A percentile compares a stretch with the other conserved stretches of the same genome.
These are phyloP conservation scores for Wickerhamomyces pijperi DNA, from an alignment of 805 yeast genomes.

Conservation along the genomic window DNA sequence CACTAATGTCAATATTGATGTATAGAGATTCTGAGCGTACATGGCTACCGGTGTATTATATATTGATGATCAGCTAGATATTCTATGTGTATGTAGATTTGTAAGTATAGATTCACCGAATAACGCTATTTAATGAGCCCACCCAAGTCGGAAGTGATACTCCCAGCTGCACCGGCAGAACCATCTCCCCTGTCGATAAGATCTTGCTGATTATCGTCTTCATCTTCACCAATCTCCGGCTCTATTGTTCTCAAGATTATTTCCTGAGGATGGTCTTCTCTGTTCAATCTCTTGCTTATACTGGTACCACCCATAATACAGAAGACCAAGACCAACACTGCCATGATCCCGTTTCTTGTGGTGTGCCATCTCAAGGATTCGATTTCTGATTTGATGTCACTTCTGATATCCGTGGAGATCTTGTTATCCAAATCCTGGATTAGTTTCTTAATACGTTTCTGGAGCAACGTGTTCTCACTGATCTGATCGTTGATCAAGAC, in stretches of 20 bases:
- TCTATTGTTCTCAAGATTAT: constrained; percentile 22
- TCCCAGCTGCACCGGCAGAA: too few relatives aligned
- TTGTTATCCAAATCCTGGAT: constrained; percentile 79
- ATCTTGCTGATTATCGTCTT: constrained; percentile 21
- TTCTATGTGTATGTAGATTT: too few relatives aligned
- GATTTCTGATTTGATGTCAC: constrained; percentile 76
- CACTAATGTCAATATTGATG: too few relatives aligned
- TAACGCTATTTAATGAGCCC: not conserved
- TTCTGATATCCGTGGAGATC: constrained; percentile 69
- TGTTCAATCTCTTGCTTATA: constrained; percentile 24
- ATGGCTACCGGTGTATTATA: too few relatives aligned
- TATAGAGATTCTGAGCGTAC: too few relatives aligned
- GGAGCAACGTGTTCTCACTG: constrained; percentile 70
- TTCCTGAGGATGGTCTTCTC: constrained; percentile 22
- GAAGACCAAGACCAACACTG: constrained; percentile 56
- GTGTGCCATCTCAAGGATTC: constrained; percentile 90
- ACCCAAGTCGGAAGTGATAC: not conserved
- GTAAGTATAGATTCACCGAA: too few relatives aligned
- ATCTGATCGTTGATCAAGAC: constrained; percentile 81
- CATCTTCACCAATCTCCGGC: constrained; percentile 14
- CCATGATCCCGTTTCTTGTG: constrained; percentile 76
- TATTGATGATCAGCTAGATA: too few relatives aligned
- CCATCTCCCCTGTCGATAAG: constrained; percentile 14
- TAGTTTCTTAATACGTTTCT: constrained; percentile 52
- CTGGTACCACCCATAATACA: constrained; percentile 45